Conservation (phyloP, 148 eudicot genomes). For the Selenicereus undatus region DNA sequence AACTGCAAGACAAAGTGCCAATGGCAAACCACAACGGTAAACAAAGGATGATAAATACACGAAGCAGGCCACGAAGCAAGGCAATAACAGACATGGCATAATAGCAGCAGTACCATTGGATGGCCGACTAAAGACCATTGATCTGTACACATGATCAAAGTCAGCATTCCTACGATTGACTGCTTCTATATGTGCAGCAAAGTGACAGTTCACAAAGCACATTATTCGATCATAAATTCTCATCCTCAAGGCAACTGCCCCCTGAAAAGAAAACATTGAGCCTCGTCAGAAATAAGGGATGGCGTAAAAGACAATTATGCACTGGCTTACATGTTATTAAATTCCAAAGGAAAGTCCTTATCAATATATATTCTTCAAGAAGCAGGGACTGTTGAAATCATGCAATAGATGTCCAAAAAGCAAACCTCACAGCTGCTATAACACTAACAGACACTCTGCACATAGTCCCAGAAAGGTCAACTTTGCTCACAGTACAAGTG, state of each 20-base stretch:
- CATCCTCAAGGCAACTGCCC: slow-evolving; percentile 97
- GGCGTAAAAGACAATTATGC: neutral
- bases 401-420: neutral
- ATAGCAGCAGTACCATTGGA: slow-evolving; percentile 72
- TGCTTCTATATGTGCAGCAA: slow-evolving; percentile 96
- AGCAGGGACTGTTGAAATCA: neutral
- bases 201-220: slow-evolving; percentile 98
- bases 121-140: slow-evolving; percentile 77
- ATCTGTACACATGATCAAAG: slow-evolving; percentile 86
- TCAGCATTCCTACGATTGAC: slow-evolving; percentile 92
- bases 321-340: neutral
- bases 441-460: neutral
- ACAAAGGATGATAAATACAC: slow-evolving; percentile 43
- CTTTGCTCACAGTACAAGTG: slow-evolving; percentile 2
- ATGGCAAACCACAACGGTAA: slow-evolving; percentile 51
- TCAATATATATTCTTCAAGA: neutral
- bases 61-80: slow-evolving; percentile 57
- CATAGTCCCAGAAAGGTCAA: neutral
- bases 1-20: slow-evolving; percentile 69
- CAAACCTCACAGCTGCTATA: neutral
- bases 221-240: slow-evolving; percentile 73
- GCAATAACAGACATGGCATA: slow-evolving; percentile 46
- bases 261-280: slow-evolving; percentile 51
- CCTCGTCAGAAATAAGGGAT: slow-evolving; percentile 25
- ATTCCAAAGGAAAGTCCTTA: neutral